Percentiles rank a stretch among this genome's conserved stretches.
Evolutionary conservation across 2,329 filamentous ascomycete genomes (phyloP).

Genomic region (Scleromitrula shiraiana): DNA sequence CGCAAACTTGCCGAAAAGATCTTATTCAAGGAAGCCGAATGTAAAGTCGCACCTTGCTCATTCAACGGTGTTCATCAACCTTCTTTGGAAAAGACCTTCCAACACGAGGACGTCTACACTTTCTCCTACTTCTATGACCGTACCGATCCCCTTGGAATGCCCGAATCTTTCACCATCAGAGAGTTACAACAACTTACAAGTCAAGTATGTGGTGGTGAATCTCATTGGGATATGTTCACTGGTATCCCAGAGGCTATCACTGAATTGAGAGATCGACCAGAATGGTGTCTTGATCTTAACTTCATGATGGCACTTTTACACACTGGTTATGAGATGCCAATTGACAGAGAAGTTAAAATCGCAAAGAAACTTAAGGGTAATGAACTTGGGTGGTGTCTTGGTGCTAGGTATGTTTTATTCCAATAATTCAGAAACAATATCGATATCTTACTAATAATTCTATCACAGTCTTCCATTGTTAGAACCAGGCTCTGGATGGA

Average conservation of each 20-base stretch:
- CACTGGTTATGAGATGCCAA: constrained; percentile 95
- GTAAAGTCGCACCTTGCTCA: constrained; percentile 82
- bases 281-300: constrained; percentile 90
- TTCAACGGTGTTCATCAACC: constrained; percentile 98
- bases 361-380: constrained; percentile 98
- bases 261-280: constrained; percentile 74
- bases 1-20: constrained; percentile 86
- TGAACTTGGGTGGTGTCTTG: constrained; percentile 95
- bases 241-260: constrained; percentile 68
- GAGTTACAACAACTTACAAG: constrained; percentile 82
- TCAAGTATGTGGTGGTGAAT: constrained; percentile 74
- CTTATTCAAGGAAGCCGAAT: constrained; percentile 76
- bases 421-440: no score
- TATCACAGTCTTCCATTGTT: constrained; percentile 68
- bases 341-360: constrained; percentile 92
- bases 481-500: constrained; percentile 76
- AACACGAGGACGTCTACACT: constrained; percentile 85
- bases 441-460: constrained; percentile 31
- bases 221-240: constrained; percentile 72
- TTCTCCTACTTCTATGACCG: constrained; percentile 99
- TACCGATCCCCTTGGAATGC: constrained; percentile 89
- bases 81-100: constrained; percentile 83
- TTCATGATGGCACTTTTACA: constrained; percentile 92
- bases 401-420: constrained; percentile 65
- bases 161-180: constrained; percentile 87